A percentile compares a stretch with the other conserved stretches of the same genome.
Conservation (phyloP, 1,284 basidiomycete genomes). For the Tylopilus orsonianus region DNA sequence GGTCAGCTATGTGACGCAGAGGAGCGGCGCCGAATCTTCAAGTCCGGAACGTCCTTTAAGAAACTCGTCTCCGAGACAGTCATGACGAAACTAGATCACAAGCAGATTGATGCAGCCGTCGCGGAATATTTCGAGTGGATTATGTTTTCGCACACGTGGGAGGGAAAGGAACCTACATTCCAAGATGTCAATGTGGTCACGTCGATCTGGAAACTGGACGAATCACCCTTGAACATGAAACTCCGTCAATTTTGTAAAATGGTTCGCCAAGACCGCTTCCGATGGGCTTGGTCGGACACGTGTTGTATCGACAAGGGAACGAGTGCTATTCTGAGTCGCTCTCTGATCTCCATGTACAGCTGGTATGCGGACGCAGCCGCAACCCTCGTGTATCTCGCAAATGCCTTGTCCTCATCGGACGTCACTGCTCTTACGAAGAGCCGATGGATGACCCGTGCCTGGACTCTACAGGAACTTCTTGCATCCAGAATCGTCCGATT, state of each 20-base stretch:
- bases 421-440: slow-evolving; percentile 7
- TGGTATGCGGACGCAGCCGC: slow-evolving; percentile 10
- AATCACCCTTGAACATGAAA: slow-evolving; percentile 8
- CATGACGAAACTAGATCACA: neutral
- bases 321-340: slow-evolving; percentile 2
- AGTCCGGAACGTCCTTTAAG: slow-evolving; percentile 2
- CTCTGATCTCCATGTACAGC: slow-evolving; percentile 12
- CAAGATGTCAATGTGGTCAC: slow-evolving; percentile 7
- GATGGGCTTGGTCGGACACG: neutral
- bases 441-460: slow-evolving; percentile 17
- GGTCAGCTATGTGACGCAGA: slow-evolving; percentile 6
- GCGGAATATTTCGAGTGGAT: slow-evolving; percentile 13
- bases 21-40: slow-evolving; percentile 6
- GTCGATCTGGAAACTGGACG: slow-evolving; percentile 5
- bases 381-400: slow-evolving; percentile 8
- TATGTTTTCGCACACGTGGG: slow-evolving; percentile 24
- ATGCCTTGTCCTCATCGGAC: neutral
- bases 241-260: slow-evolving; percentile 9
- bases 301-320: slow-evolving; percentile 10
- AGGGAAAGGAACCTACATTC: slow-evolving; percentile 14
- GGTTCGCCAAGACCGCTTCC: neutral
- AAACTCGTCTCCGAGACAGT: slow-evolving; percentile 8
- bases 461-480: slow-evolving; percentile 19
- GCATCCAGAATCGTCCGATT: slow-evolving; percentile 13
- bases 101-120: neutral